A percentile compares a stretch with the other conserved stretches of the same genome.
Conservation (phyloP, 768 basidiomycete genomes). For the Termitomyces sp. region DNA sequence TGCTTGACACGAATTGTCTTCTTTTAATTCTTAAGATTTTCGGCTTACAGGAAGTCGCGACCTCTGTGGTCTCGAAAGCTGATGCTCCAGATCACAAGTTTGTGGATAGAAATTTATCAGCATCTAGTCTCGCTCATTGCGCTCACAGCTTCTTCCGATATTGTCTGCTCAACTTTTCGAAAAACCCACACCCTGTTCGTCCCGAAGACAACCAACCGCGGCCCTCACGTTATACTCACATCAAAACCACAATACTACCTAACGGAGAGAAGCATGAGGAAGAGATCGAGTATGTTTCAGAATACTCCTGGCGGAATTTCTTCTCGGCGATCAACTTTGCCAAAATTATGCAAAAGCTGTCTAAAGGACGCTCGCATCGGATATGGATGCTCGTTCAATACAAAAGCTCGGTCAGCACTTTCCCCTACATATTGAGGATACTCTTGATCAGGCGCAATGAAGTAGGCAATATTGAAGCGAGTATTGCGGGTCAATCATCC, state of each 20-base stretch:
- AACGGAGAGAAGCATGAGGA: constrained; percentile 76
- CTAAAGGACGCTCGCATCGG: constrained; percentile 89
- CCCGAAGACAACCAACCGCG: constrained; percentile 65
- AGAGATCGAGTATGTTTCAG: constrained; percentile 87
- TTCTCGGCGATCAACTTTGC: constrained; percentile 97
- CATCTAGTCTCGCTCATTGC: neutral
- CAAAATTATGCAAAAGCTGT: constrained; percentile 96
- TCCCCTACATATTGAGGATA: neutral
- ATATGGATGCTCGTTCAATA: constrained; percentile 97
- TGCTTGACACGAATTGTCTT: constrained; percentile 93
- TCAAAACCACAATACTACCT: constrained; percentile 52
- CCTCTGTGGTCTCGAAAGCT: constrained; percentile 79
- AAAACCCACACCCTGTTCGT: constrained; percentile 48
- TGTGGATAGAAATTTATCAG: constrained; percentile 1
- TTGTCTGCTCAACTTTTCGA: constrained; percentile 76
- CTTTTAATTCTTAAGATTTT: constrained; percentile 96
- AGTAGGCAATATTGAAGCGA: constrained; percentile 91
- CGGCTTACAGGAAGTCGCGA: constrained; percentile 87
- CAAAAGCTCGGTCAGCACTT: constrained; percentile 81
- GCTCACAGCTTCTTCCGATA: constrained; percentile 87
- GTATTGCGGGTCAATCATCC: constrained; percentile 93
- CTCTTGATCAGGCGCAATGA: neutral
- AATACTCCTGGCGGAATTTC: constrained; percentile 98
- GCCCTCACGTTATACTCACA: constrained; percentile 51
- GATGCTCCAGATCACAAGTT: constrained; percentile 87